These are phyloP conservation scores for Ascochyta pisi DNA, from an alignment of 2,329 filamentous ascomycete genomes.

Conservation along the genomic window DNA sequence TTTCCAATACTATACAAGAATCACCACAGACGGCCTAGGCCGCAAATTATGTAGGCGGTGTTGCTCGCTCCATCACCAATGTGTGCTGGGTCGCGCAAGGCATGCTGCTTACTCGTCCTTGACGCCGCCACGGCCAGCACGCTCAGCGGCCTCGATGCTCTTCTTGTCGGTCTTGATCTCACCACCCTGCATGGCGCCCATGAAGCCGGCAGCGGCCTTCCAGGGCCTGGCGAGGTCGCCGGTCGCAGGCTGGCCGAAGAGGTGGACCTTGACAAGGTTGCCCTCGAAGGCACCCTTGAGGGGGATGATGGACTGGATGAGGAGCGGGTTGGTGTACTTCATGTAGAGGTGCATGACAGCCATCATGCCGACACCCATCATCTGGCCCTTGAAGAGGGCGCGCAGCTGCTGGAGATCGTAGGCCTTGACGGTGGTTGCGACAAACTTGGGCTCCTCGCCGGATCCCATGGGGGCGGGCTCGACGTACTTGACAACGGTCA, in stretches of 20 bases:
- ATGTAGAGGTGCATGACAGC: conserved; percentile 98
- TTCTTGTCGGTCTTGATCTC: conserved; percentile 83
- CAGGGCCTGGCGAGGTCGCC: conserved; percentile 96
- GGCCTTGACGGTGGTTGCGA: conserved; percentile 94
- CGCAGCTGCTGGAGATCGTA: conserved; percentile 91
- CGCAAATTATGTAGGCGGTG: not conserved
- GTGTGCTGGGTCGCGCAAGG: not conserved
- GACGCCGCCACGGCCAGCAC: conserved; percentile 57
- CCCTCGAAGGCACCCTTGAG: conserved; percentile 94
- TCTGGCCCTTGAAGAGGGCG: conserved; percentile 83
- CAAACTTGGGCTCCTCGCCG: conserved; percentile 91
- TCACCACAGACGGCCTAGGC: not conserved
- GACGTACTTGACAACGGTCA: conserved; percentile 98
- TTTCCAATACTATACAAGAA: conserved; percentile 7
- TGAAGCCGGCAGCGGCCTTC: conserved; percentile 84
- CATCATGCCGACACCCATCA: conserved; percentile 99
- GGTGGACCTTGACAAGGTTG: conserved; percentile 95
- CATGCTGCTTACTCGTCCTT: conserved; percentile 57
- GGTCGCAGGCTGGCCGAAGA: conserved; percentile 83
- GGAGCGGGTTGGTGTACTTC: conserved; percentile 98
- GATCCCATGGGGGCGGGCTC: conserved; percentile 94
- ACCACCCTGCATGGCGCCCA: conserved; percentile 75
- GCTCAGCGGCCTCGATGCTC: conserved; percentile 61
- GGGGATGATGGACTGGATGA: conserved; percentile 98
- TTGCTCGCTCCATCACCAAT: not conserved